Base-by-base conservation (phyloP, 805 yeast species). In the Saccharomycopsis fermentans region DNA sequence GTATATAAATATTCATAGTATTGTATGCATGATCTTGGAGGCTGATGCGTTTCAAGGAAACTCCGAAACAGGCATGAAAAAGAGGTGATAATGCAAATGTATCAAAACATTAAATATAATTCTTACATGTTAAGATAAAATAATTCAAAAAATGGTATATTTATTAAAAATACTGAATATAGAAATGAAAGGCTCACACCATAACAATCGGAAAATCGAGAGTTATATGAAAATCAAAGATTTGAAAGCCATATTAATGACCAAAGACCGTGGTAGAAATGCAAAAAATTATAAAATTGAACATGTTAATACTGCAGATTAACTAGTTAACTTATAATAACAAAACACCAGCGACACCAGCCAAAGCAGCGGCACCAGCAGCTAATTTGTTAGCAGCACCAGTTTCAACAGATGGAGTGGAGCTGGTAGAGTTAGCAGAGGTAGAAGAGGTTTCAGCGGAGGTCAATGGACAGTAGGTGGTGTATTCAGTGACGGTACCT, bases 381-480 rank as follows among this genome's bases (percentile, higher is more conserved):
- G 58, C 51, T 19, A 55, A 54, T 24, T 57, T 59, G 59, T 58
- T 59, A 56, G 63, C 65, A 54, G 62, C 63, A 57, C 59, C 63
- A 52, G 63, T 43, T 14, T 37, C 35, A 26, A 51, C 52, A 39
- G 60, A 3, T 29, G 58, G 54, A 9, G 50, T 27, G 37, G 55
- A 36, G 35, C 55, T 16, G 55, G 61, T 55, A 58, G 54, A 27
- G 59, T 57, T 34, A 8, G 4, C 8, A n/a, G n/a, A n/a, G 29
- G 57, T 55, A 52, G 62, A 52, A 16, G 54, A 39, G n/a, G 55
- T 27, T 8, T 48, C 58, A 26, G 64, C 34, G 36, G 66, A 39
- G 36, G 63, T 61, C 54, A 63, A 54, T 60, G 73, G 73, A 62
- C 74, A 70, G 68, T 67, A 71, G 43, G 77, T 72, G 59, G 76